Evolutionary conservation across 768 basidiomycete species (phyloP), one percentile per base, ranked within the genome.

Genomic region (Tulasnella calospora): DNA sequence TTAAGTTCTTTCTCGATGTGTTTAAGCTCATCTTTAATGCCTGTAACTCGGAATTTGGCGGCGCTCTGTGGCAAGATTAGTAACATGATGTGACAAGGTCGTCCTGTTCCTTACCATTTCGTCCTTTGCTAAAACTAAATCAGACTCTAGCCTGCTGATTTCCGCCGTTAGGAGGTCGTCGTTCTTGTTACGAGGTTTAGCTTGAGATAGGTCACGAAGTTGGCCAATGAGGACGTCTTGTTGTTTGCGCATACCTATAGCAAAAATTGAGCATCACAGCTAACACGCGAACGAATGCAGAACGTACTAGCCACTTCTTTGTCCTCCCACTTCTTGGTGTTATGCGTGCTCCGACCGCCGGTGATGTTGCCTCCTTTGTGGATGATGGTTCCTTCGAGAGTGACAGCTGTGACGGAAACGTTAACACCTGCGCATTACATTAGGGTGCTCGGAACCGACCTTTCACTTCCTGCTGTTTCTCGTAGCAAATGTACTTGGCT

Each of bases 281-380:
- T 1, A 46, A 8, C 12, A 41, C 9, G 35, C 44, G 35, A 21
- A 9, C 8, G 12, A 21, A 21, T 9, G 17, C 36, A 17, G 8
- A 51, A 81, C 85, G 61, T 80, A 94, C 95, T 93, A 84, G 94
- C 91, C 4, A 98, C 89, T 81, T 98, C 96, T 81, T 92, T 93
- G 83, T 99, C 97, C 79, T 97, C 94, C 92, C 95, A 98, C 83
- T 94, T 95, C 85, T 94, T 93, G 55, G 88, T 88, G n/a, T 84
- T 90, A 80, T 92, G 91, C 0, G 92, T 89, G 81, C 94, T 94
- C 71, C 90, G 88, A 36, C 98, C 98, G 85, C 98, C 98, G 44
- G 98, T 99, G 83, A 99, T 99, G 71, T 97, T 86, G 79, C 98
- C 98, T 81, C 94, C 96, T 86, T 96, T 96, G 84, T 99, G 98